Conservation (phyloP, 306 rosid species). For the Gastrolobium villosum region DNA sequence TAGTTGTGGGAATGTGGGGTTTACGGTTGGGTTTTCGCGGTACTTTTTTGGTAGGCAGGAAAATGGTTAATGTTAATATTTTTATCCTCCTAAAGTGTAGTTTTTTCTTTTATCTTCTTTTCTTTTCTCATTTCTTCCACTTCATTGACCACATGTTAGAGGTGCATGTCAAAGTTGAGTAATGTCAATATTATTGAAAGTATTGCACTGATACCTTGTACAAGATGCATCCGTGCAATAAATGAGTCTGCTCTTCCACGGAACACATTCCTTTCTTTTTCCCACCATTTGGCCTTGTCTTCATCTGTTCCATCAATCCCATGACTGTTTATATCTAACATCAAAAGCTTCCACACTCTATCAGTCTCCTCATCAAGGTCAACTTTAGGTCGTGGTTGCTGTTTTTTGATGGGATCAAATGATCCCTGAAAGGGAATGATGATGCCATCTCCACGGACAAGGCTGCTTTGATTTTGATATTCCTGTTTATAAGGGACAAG, state of each 20-base stretch:
- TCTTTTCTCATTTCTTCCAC: not conserved
- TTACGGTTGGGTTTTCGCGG: not conserved
- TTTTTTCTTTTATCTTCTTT: not conserved
- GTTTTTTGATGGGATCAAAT: constrained; percentile 73
- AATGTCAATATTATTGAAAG: constrained; percentile 33
- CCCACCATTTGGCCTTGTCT: constrained; percentile 95
- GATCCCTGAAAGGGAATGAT: constrained; percentile 65
- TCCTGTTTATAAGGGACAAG: constrained; percentile 55
- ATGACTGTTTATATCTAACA: constrained; percentile 84
- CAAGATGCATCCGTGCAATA: constrained; percentile 97
- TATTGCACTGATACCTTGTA: constrained; percentile 79
- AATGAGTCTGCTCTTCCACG: constrained; percentile 95
- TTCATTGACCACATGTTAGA: constrained; percentile 16
- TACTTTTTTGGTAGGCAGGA: not conserved
- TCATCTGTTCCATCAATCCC: constrained; percentile 95
- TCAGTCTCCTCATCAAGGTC: constrained; percentile 93
- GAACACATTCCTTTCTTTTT: constrained; percentile 91
- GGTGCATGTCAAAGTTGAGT: constrained; percentile 15
- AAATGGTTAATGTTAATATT: not conserved
- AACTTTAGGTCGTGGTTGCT: constrained; percentile 85
- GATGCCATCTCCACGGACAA: constrained; percentile 61
- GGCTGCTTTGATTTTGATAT: constrained; percentile 53
- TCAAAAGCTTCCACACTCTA: constrained; percentile 94
- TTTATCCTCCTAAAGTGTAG: not conserved
- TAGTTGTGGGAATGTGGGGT: not conserved